Base-by-base conservation (phyloP, 257 asterid genomes). In the Oldenlandia corymbosa region DNA sequence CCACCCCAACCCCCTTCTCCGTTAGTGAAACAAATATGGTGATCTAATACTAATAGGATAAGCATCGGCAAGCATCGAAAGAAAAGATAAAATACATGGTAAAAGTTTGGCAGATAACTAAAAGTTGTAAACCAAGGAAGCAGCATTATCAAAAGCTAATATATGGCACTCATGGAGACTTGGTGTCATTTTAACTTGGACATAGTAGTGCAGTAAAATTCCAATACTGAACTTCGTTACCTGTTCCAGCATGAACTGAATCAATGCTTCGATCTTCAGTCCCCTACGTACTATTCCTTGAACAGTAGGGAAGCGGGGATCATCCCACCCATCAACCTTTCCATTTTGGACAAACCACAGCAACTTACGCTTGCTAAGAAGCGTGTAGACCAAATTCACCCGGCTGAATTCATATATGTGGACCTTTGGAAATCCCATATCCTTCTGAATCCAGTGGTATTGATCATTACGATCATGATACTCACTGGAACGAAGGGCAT, bases 321-420 rank as follows among this genome's bases (percentile, higher is more conserved):
- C 99, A 74, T 92, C 97, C 99, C 99, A 92, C 49, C 99, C 81
- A 17, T 92, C 99, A 62, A 92, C 97, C 75, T 83, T 84, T 28
- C 96, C 99, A 70, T 89, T 87, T 59, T 87, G 95, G 34, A 92
- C 99, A 77, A 92, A 92, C 97, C 99, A 92, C n/a, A 92, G 84
- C 67, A 92, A 83, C 80, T 92, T 92, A 60, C 99, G 93, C 94
- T 92, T 92, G 66, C 99, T 92, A 60, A 92, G 96, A 87, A 92
- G 96, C 30, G 99, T 92, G 65, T 89, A 85, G 49, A 92, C 99
- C 88, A 92, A 70, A 80, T 89, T 92, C 68, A 89, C 76, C 65
- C 97, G 80, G 79, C 99, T 92, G 64, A 92, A 92, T 72, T 89
- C 99, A 67, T 82, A 89, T 50, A 89, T 68, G 70, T 80, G 87